Base-by-base conservation (phyloP, 2,329 filamentous ascomycete species). In the Diaporthe sp. region DNA sequence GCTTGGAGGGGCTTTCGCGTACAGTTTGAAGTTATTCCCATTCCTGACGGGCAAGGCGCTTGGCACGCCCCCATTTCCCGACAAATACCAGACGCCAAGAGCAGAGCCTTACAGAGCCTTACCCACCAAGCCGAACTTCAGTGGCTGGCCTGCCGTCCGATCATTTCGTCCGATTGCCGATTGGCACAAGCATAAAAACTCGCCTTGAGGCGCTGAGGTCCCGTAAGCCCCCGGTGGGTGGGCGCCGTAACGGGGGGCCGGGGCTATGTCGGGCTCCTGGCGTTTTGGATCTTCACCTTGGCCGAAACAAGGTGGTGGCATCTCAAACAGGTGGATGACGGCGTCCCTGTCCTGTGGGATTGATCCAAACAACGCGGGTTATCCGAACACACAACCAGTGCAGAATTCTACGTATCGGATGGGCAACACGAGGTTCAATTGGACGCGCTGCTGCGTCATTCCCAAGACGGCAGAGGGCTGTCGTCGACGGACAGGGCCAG, bases 241-340 rank as follows among this genome's bases (percentile, higher is more conserved):
- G 65, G 49, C 34, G 49, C 34, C 65, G 46, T 17, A 19, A 70
- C 49, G 34, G 65, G 49, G 65, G 17, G 13, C 49, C 65, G 65
- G 65, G 65, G 65, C 34, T 55, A 22, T 42, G 65, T 53, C 65
- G 65, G 49, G 65, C 65, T 70, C 65, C 46, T 70, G 65, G 46
- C n/a, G 65, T 70, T 70, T 70, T 55, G n/a, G 65, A 70, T 70
- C 13, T 70, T 53, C 65, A 70, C 31, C 65, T 70, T 55, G 65
- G 65, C 65, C 65, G 65, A 70, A 70, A 70, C 65, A 70, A 70
- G 65, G 65, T 55, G 34, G 65, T 70, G 65, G n/a, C 65, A 70
- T 70, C 65, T 70, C 65, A 70, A 70, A 70, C 65, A 53, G 15
- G 49, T 70, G 65, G 49, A 70, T 70, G 46, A 70, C 65, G 65